Base-by-base conservation (phyloP, 148 eudicot species). In the Polygonum maritimum region DNA sequence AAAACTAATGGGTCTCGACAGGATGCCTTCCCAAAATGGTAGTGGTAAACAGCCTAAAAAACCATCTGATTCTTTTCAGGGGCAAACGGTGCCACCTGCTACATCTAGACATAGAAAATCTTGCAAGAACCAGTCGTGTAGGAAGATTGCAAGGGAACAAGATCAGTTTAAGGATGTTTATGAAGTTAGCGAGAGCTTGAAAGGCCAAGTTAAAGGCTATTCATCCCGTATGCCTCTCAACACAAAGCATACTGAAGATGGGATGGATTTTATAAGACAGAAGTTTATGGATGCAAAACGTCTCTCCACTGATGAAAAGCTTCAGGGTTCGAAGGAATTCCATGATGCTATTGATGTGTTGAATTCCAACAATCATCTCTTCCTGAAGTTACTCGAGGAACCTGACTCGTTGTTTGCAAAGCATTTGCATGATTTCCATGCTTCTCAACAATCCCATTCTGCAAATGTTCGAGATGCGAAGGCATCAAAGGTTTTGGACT, bases 1-100 rank as follows among this genome's bases (percentile, higher is more conserved):
- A 79, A 84, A 87, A 80, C 81, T 95, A 86, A 92, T 95, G 99
- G 99, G 97, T 79, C 88, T 95, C 73, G 97, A 95, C 76, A 90
- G 91, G 78, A 70, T 88, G 80, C 94, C 96, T 77, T 78, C 92
- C 75, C 89, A 86, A 71, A 85, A 83, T 72, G 85, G 81, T 80
- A 48, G 57, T 78, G 81, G 78, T 71, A 84, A 77, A 79, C 89
- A 89, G 71, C 84, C 76, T 16, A 89, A 82, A 77, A 86, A 74
- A 78, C 22, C 49, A 62, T 75, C 87, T 55, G 88, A 86, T 44
- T 80, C 75, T 40, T 73, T 79, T 48, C 81, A 79, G 39, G 77
- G 63, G 79, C 79, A 80, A 78, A 78, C 74, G 73, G 60, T 57
- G 45, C 79, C 83, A 7, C 12, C 44, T 14, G 41, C 9, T 71